Base-by-base conservation (phyloP, 352 stramenopile genomes). In the Phytopythium oedochilum region DNA sequence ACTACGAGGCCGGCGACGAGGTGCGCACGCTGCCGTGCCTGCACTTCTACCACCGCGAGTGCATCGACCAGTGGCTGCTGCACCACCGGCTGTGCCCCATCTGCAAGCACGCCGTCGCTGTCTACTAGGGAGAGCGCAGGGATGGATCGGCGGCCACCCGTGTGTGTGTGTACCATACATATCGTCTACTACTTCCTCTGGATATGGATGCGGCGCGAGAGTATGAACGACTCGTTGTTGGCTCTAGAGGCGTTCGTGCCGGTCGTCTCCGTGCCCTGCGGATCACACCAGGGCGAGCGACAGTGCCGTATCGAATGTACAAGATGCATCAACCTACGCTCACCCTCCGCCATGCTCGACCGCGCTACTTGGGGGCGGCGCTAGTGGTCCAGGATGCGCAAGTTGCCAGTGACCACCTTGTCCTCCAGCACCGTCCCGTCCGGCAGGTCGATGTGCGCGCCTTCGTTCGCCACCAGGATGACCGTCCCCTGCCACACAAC, bases 401-500 rank as follows among this genome's bases (percentile, higher is more conserved):
- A 60, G 61, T 97, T 97, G 31, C 92, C 92, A 1, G 92, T 98
- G 54, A 98, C 90, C 39, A 98, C 92, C 71, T 97, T 97, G 67
- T 98, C 90, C 75, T 96, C 81, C 40, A 98, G 71, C 54, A 98
- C 86, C 9, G 92, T 96, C 39, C 90, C 90, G 40, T 97, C 91
- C 0, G 92, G 92, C 43, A 98, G 74, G 55, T 97, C 94, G 55
- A 98, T 98, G 45, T 96, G 89, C 46, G 83, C 86, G 28, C 92
- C 92, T 73, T 97, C 92, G 53, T 97, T 97, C 15, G 92, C 92
- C 42, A 98, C 92, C 47, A 98, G 80, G 75, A 98, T 98, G 29
- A 98, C 92, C 12, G 92, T 98, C 40, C 92, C 92, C 86, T 96
- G 59, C 25, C n/a, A 59, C 35, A 47, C 23, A 50, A 2, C 12